A percentile compares a stretch with the other conserved stretches of the same genome.
Evolutionary conservation across 129 eudicot genomes (phyloP).

Genomic region (Erigeron canadensis): DNA sequence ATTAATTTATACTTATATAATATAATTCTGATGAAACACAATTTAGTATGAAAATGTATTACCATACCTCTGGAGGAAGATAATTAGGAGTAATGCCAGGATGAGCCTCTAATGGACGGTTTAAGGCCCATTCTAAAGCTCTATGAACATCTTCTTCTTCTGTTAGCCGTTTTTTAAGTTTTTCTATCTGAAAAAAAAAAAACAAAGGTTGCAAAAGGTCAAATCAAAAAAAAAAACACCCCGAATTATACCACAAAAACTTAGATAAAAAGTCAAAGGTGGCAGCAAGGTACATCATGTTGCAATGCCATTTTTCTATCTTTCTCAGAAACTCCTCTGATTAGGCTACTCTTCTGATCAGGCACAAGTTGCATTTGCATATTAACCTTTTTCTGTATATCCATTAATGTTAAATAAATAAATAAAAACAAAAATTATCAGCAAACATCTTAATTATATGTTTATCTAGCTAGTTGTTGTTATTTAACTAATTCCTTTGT

Average conservation of each 20-base stretch:
- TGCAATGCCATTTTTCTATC: conserved; percentile 63
- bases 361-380: conserved; percentile 37
- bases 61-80: conserved; percentile 55
- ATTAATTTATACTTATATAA: too few species aligned
- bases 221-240: neutral
- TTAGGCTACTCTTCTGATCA: conserved; percentile 33
- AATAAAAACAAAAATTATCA: conserved; percentile 16
- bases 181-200: conserved; percentile 56
- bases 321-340: conserved; percentile 36
- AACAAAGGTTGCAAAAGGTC: neutral
- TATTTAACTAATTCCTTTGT: too few species aligned
- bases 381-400: conserved; percentile 39
- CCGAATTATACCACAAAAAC: neutral
- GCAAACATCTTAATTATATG: conserved; percentile 7
- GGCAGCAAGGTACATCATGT: conserved; percentile 54
- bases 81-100: conserved; percentile 70
- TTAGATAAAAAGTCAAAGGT: conserved; percentile 3
- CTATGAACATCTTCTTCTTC: conserved; percentile 78
- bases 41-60: conserved; percentile 5
- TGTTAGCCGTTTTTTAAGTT: conserved; percentile 64
- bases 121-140: conserved; percentile 76
- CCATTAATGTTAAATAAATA: conserved; percentile 8
- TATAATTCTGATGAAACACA: neutral
- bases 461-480: too few species aligned
- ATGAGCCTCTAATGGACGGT: conserved; percentile 62